Evolutionary conservation across 352 stramenopile species (phyloP), one percentile per base, ranked within the genome.

Genomic region (Phytophthora sp.): DNA sequence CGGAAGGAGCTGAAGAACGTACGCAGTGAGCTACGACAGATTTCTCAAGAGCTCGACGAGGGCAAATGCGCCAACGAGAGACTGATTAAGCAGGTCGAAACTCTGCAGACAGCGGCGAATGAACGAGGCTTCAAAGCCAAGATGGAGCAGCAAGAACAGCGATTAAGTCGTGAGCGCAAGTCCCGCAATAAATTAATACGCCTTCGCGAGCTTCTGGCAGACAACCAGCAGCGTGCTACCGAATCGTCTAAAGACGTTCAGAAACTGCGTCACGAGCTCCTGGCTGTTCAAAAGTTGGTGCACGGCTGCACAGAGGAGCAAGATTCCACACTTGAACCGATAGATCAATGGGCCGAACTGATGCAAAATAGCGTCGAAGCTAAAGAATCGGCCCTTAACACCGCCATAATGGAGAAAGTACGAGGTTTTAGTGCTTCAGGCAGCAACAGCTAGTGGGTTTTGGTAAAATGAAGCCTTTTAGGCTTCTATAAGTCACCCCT

Each of bases 211-310:
- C 46, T 90, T 36, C 67, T 90, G 11, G 64, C 70, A 20, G 58
- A 76, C 11, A 88, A 83, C 18, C 73, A 87, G 18, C 69, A 83
- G 42, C 74, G 66, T n/a, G 63, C 76, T 36, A 65, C 44, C 4
- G 75, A 80, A 38, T 89, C 82, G 4, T 78, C 77, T 6, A 67
- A 76, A 11, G 79, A 82, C 35, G 81, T 90, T 21, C 59, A 78
- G 29, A 70, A 68, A 50, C 69, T 90, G 39, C 85, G 85, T 44
- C 62, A 72, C 7, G 82, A 89, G 18, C 66, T 90, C 0, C 47
- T 76, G 6, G 57, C 67, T 11, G 77, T 90, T 20, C 82, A 85
- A 63, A 66, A 76, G 44, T 27, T 85, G 29, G 60, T 90, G 9
- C 62, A 74, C 4, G 57, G 63, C n/a, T 80, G 74, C 52, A 69